Evolutionary conservation across 495 filamentous ascomycete genomes (phyloP), one percentile per base, ranked within the genome.

Genomic region (Aspergillus heteromorphus): DNA sequence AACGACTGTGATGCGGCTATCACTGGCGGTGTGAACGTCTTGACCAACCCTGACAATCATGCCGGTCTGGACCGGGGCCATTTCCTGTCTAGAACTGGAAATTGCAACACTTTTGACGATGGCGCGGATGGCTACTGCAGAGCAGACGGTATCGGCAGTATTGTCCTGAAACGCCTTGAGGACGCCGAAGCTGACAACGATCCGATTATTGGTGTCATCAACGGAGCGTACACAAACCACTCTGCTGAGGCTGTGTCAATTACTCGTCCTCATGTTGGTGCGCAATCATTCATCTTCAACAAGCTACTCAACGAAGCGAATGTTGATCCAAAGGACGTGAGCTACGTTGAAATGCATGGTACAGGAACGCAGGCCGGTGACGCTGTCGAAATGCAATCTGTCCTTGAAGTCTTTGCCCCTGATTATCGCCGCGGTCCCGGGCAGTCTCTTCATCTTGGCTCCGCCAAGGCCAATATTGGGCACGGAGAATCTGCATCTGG

Each of bases 401-500:
- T 93, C 31, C 82, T 85, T 14, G 85, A 86, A 55, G 78, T 87
- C 17, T 97, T 97, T 59, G 92, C 92, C 8, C 88, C 91, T 1
- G 68, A 73, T 19, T 66, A 73, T 50, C 82, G 91, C 42, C 81
- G 91, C 43, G 79, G 79, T 3, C 75, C 79, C 1, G 82, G 85
- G 38, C 82, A 88, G 63, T 83, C 89, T 0, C 80, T 97, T 5
- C 83, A 88, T 58, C 76, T 97, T 1, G 92, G 92, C 16, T 84
- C 92, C 0, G 83, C 89, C 31, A 97, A 97, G 62, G 81, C 92
- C 0, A 96, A 96, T 54, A 79, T 96, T 23, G 92, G 92, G 1
- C 92, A 97, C 68, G 91, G 85, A 30, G 92, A 96, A 64, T 87
- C 91, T 38, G 90, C 86, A 0, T 95, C 92, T 41, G 92, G 92